These are phyloP conservation scores for Diutina pseudorugosa DNA, from an alignment of 1,139 yeast genomes.

Conservation along the genomic window DNA sequence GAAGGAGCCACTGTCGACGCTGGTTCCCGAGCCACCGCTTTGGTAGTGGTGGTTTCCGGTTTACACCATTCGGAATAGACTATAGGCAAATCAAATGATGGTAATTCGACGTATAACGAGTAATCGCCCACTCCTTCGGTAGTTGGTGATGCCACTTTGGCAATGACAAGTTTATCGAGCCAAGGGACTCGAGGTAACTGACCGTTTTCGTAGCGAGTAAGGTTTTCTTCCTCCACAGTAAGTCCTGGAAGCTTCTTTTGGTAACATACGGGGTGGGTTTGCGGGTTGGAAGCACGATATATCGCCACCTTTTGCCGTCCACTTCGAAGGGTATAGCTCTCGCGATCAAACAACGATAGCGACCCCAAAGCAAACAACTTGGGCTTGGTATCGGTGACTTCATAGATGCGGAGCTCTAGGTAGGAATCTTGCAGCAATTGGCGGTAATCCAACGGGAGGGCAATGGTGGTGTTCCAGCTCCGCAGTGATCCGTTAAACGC, in stretches of 20 bases:
- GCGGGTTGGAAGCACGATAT: not conserved
- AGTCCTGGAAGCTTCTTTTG: not conserved
- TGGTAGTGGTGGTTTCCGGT: not conserved
- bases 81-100: not conserved
- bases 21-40: not conserved
- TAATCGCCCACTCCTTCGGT: not conserved
- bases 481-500: slow-evolving; percentile 37
- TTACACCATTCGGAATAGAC: not conserved
- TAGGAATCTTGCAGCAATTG: slow-evolving; percentile 56
- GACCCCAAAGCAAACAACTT: slow-evolving; percentile 47
- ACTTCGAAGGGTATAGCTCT: slow-evolving; percentile 24
- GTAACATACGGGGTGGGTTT: not conserved
- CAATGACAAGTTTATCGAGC: slow-evolving; percentile 61
- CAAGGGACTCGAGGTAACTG: slow-evolving; percentile 53
- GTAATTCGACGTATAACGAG: not conserved
- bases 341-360: slow-evolving; percentile 46
- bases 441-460: slow-evolving; percentile 56
- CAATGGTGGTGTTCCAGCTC: slow-evolving; percentile 46
- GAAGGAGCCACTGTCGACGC: not conserved
- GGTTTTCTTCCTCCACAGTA: not conserved
- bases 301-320: slow-evolving; percentile 30
- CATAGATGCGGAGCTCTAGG: slow-evolving; percentile 55
- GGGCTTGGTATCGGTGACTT: slow-evolving; percentile 41
- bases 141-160: slow-evolving; percentile 22
- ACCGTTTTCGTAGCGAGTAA: slow-evolving; percentile 44